A percentile compares a stretch with the other conserved stretches of the same genome.
Evolutionary conservation across 768 basidiomycete genomes (phyloP).

Genomic region (Paxillus ammoniavirescens): DNA sequence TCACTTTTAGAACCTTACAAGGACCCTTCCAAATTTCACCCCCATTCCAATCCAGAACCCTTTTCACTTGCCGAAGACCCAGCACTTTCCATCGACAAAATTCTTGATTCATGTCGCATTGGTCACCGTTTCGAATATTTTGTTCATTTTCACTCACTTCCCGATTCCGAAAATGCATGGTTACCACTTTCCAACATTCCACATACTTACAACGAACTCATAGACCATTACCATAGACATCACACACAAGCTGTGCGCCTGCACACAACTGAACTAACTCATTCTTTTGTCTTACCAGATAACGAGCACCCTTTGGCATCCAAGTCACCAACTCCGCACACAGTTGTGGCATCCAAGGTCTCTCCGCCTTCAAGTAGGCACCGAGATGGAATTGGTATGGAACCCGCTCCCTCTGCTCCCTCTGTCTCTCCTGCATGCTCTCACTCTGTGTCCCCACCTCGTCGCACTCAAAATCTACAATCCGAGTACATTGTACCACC

Average conservation of each 20-base stretch:
- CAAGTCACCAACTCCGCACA: neutral
- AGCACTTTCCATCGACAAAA: neutral
- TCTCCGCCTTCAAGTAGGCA: neutral
- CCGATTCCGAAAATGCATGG: constrained; percentile 5
- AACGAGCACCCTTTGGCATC: neutral
- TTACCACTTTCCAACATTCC: constrained; percentile 6
- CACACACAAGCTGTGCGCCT: too few species aligned
- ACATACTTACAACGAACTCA: neutral
- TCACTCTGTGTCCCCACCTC: neutral
- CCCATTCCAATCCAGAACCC: constrained; percentile 16
- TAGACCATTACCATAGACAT: too few species aligned
- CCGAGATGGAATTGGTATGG: neutral
- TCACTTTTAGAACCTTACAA: constrained; percentile 35
- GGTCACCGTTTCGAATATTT: constrained; percentile 6
- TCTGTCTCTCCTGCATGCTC: neutral
- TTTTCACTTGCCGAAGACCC: neutral
- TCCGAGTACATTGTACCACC: constrained; percentile 20
- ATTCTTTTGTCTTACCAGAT: too few species aligned
- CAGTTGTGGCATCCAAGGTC: neutral
- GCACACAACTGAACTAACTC: too few species aligned
- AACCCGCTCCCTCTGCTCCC: neutral
- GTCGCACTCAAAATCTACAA: constrained; percentile 3
- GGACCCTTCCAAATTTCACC: constrained; percentile 33
- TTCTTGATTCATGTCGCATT: constrained; percentile 4
- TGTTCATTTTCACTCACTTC: neutral